Conservation (phyloP, 2,329 filamentous ascomycete species). For the Shiraia sp. region DNA sequence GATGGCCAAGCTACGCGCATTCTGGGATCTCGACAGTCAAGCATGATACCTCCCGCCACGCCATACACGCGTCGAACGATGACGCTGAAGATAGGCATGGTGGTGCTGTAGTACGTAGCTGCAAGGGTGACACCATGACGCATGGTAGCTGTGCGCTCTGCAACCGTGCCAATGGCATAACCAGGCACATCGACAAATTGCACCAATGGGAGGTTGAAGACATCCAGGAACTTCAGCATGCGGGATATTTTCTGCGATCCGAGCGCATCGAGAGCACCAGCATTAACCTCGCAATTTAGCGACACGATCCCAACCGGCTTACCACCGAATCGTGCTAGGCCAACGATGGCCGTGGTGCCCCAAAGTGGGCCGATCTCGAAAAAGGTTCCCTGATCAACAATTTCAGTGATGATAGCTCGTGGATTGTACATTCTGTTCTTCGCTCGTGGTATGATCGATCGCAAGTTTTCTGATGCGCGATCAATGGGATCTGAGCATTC, state of each 20-base stretch:
- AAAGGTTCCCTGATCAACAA: slow-evolving; percentile 61
- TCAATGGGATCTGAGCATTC: slow-evolving; percentile 54
- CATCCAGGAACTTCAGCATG: slow-evolving; percentile 65
- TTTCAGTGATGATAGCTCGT: slow-evolving; percentile 59
- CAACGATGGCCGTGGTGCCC: slow-evolving; percentile 65
- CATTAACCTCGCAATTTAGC: slow-evolving; percentile 62
- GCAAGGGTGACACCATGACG: slow-evolving; percentile 65
- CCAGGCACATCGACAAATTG: slow-evolving; percentile 66
- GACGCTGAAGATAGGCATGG: slow-evolving; percentile 66
- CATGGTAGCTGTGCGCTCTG: slow-evolving; percentile 67
- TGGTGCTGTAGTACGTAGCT: slow-evolving; percentile 65
- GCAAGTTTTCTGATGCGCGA: slow-evolving; percentile 54
- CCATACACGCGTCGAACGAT: slow-evolving; percentile 65
- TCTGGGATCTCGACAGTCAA: slow-evolving; percentile 63
- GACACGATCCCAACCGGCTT: slow-evolving; percentile 63
- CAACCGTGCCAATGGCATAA: slow-evolving; percentile 66
- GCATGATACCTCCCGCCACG: slow-evolving; percentile 67
- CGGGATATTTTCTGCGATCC: slow-evolving; percentile 65
- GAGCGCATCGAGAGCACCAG: slow-evolving; percentile 63
- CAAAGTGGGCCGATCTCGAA: slow-evolving; percentile 68
- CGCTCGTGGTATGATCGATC: slow-evolving; percentile 61
- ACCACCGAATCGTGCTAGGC: slow-evolving; percentile 62
- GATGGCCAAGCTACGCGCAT: slow-evolving; percentile 67
- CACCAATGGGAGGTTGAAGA: slow-evolving; percentile 66
- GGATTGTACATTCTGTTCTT: slow-evolving; percentile 65